Evolutionary conservation across 2,329 filamentous ascomycete species (phyloP).

Genomic region (Fusarium virguliforme): DNA sequence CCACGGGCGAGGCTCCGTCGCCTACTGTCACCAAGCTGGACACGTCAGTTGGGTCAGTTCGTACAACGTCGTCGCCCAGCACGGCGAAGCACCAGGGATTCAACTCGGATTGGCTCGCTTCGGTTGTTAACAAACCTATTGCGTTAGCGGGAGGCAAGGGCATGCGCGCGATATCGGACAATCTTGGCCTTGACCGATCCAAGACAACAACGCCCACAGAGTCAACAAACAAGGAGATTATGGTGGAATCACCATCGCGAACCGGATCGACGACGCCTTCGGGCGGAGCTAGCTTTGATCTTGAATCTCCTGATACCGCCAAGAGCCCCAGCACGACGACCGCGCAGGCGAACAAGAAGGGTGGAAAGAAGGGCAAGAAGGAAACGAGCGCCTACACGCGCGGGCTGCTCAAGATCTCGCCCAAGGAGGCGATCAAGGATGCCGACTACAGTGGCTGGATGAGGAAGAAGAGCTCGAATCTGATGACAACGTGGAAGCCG

Average conservation of each 20-base stretch:
- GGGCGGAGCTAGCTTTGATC: constrained; percentile 79
- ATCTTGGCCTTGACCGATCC: constrained; percentile 70
- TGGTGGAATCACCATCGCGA: constrained; percentile 69
- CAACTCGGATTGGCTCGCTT: constrained; percentile 71
- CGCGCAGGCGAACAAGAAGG: constrained; percentile 65
- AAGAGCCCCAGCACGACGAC: constrained; percentile 69
- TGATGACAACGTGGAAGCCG: constrained; percentile 98
- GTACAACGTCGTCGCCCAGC: constrained; percentile 62
- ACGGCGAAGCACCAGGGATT: constrained; percentile 62
- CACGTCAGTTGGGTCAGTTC: constrained; percentile 59
- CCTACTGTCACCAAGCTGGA: constrained; percentile 76
- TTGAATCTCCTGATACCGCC: constrained; percentile 79
- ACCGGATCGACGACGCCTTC: constrained; percentile 84
- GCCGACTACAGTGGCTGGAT: constrained; percentile 99
- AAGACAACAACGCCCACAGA: constrained; percentile 68
- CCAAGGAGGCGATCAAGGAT: constrained; percentile 85
- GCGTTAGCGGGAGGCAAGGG: constrained; percentile 72
- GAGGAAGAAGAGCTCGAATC: constrained; percentile 97
- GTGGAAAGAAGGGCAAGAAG: constrained; percentile 86
- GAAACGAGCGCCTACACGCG: constrained; percentile 94
- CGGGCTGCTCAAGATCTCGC: constrained; percentile 85
- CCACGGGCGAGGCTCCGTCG: constrained; percentile 68
- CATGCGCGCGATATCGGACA: constrained; percentile 89
- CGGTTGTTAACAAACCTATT: constrained; percentile 66
- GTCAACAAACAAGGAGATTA: constrained; percentile 56